Evolutionary conservation across 1,139 yeast species (phyloP), one percentile per base, ranked within the genome.

Genomic region (Kluyveromyces sp.): DNA sequence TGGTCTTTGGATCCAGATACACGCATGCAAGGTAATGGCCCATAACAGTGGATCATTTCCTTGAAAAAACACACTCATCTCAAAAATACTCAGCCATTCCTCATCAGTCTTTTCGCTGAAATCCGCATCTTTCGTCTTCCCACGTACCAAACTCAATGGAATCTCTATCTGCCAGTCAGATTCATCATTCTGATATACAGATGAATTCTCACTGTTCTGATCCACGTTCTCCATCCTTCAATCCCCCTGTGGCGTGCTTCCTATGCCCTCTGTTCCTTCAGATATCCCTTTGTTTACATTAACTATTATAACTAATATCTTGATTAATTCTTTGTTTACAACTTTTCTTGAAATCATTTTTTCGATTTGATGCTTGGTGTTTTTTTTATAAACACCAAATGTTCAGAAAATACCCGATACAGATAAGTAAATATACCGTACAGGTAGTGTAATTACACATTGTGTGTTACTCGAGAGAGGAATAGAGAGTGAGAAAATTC

Each of bases 21-120:
- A 83, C 75, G 60, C 81, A 71, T 1, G 77, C 69, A 28, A 82
- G 47, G 25, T 81, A 65, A 30, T 72, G 65, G 3, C 81, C 83
- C 81, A 77, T 25, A 82, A 45, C n/a, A 66, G 59, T 7, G 68
- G 68, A 54, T 83, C 88, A 38, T 61, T 56, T 0, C 83, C 87
- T 30, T 69, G 59, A 56, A 76, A 82, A 51, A 77, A 73, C 0
- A 78, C 83, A 4, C 84, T 79, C 21, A 69, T 62, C 2, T 77
- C 71, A 45, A 79, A 70, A 21, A 78, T 58, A 1, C 65, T 55
- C 72, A 47, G 29, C 70, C 67, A 65, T 43, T 63, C 62, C 3
- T 52, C 51, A 3, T 39, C 39, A 4, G 56, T 37, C 30, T 55
- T 51, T 25, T 48, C 40, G 31, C 49, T 42, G n/a, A 29, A 29